A percentile compares a stretch with the other conserved stretches of the same genome.
These are phyloP conservation scores for Neonectria magnoliae DNA, from an alignment of 2,329 filamentous ascomycete species.

Conservation along the genomic window DNA sequence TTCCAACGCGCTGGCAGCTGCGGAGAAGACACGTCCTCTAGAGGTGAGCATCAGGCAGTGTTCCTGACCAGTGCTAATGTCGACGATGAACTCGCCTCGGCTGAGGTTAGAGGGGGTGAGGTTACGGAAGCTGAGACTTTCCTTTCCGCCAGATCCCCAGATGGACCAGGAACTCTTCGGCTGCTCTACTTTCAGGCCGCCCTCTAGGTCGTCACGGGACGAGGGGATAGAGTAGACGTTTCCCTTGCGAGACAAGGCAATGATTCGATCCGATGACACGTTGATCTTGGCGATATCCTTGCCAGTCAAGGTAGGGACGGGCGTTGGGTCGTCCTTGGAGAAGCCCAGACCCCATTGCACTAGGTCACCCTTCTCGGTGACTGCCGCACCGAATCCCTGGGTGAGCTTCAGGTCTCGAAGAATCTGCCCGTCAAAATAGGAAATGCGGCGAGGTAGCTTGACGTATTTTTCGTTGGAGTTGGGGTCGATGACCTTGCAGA, in stretches of 20 bases:
- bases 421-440: constrained; percentile 85
- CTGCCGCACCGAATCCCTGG: constrained; percentile 82
- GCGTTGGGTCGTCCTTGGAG: constrained; percentile 69
- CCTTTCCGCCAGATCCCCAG: constrained; percentile 59
- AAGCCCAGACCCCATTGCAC: constrained; percentile 91
- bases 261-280: constrained; percentile 83
- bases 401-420: constrained; percentile 90
- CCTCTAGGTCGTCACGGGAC: constrained; percentile 74
- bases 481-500: constrained; percentile 84
- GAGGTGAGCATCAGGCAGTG: constrained; percentile 88
- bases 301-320: constrained; percentile 78
- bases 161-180: constrained; percentile 74
- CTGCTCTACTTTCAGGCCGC: constrained; percentile 71
- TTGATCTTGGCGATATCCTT: constrained; percentile 82
- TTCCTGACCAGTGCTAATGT: constrained; percentile 82
- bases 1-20: constrained; percentile 80
- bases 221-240: constrained; percentile 87
- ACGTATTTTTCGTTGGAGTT: constrained; percentile 80
- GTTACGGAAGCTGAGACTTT: constrained; percentile 74
- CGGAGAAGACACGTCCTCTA: constrained; percentile 85
- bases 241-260: constrained; percentile 80
- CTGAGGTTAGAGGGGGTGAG: constrained; percentile 72
- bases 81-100: constrained; percentile 77
- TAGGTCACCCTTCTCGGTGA: constrained; percentile 87
- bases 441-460: constrained; percentile 81